These are phyloP conservation scores for Apiotrichum porosum DNA, from an alignment of 1,284 basidiomycete genomes.

Conservation along the genomic window DNA sequence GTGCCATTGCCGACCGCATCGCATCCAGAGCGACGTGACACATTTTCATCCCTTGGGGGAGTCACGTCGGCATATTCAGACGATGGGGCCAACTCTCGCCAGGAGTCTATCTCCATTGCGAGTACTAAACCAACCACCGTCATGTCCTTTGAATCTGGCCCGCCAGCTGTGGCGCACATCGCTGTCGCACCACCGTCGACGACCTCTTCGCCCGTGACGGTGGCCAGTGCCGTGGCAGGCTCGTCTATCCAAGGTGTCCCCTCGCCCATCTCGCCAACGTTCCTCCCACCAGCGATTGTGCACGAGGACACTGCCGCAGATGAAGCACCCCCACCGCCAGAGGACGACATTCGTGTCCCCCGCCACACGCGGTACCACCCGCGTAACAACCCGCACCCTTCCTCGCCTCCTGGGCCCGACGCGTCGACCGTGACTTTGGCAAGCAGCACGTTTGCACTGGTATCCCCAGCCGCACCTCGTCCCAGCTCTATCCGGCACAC, in stretches of 20 bases:
- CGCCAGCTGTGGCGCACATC: constrained; percentile 75
- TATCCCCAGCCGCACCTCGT: constrained; percentile 44
- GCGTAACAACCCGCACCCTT: constrained; percentile 87
- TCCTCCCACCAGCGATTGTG: constrained; percentile 1
- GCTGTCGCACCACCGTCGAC: constrained; percentile 48
- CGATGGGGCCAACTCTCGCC: constrained; percentile 34
- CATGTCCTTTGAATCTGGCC: constrained; percentile 72
- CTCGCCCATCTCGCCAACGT: constrained; percentile 14
- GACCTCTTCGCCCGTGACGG: background rate
- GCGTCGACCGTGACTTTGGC: constrained; percentile 88
- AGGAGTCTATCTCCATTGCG: constrained; percentile 47
- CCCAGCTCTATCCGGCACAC: constrained; percentile 13
- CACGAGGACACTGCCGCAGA: background rate
- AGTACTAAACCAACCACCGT: constrained; percentile 94
- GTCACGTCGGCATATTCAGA: constrained; percentile 18
- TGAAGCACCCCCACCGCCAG: background rate
- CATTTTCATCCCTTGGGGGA: constrained; percentile 10
- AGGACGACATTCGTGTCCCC: constrained; percentile 55
- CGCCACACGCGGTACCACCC: constrained; percentile 86
- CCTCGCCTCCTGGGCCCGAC: constrained; percentile 81
- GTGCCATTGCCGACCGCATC: background rate
- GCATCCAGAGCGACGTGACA: constrained; percentile 3
- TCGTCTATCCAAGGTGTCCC: background rate
- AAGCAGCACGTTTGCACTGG: constrained; percentile 77
- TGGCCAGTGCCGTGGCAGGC: background rate